Evolutionary conservation across 2,329 filamentous ascomycete genomes (phyloP), one percentile per base, ranked within the genome.

Genomic region (Huntiella savannae): DNA sequence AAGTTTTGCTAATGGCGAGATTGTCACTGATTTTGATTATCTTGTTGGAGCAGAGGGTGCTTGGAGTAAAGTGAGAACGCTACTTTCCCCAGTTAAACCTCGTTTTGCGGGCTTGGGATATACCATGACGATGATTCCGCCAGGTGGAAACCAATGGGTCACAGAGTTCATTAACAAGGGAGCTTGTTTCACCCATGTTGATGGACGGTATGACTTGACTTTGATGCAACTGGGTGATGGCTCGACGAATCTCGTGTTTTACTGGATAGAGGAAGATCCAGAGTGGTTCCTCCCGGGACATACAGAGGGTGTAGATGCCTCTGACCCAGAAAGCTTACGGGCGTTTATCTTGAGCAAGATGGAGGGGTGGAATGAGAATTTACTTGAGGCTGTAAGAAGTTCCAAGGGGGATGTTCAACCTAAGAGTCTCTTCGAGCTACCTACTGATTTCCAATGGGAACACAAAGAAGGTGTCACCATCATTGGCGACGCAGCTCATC

Each of bases 401-500:
- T n/a, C 22, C 10, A 17, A 13, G 7, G 32, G 32, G n/a, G 5
- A 58, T 75, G 13, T 37, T 10, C 33, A 38, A 33, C 58, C 62
- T 2, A 59, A 66, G 48, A 63, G 63, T 1, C 58, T 78, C 1
- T 75, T 70, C 54, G 65, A 66, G 54, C 62, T 79, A 7, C 71
- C 73, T 0, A 55, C 69, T 2, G 67, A 67, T 2, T 55, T 62
- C 40, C 55, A 53, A 2, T 77, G 72, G 71, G 49, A 61, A 36
- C 62, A 67, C 41, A 59, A 58, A 13, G 55, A 58, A 4, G 70
- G 71, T 0, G 54, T 70, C 4, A 75, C 74, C 0, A 54, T 75
- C 11, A 61, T 77, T 19, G 75, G 75, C 4, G 73, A 78, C 52
- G 69, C 73, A 1, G 73, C 73, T 5, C 73, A 78, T 55, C 53